These are phyloP conservation scores for Bipolaris cookei DNA, from an alignment of 2,329 filamentous ascomycete genomes.

Conservation along the genomic window DNA sequence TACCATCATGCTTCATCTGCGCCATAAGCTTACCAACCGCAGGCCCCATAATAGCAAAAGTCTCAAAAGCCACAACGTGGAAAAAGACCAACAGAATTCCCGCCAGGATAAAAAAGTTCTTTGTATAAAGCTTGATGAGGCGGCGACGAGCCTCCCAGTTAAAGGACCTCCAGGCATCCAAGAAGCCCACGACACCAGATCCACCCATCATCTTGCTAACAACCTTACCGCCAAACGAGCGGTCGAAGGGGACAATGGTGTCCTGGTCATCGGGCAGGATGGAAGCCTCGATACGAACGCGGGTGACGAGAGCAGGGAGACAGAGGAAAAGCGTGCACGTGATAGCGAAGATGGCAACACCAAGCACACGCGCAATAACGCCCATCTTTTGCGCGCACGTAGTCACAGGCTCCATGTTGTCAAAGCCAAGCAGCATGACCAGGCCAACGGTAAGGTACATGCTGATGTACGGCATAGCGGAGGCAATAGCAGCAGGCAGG, in stretches of 20 bases:
- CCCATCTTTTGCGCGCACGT: slow-evolving; percentile 42
- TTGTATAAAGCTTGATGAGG: slow-evolving; percentile 75
- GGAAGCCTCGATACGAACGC: slow-evolving; percentile 85
- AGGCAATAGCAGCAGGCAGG: slow-evolving; percentile 69
- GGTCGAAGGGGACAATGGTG: slow-evolving; percentile 88
- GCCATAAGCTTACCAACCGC: slow-evolving; percentile 31
- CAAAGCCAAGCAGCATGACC: slow-evolving; percentile 45
- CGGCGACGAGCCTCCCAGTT: slow-evolving; percentile 73
- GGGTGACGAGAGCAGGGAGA: slow-evolving; percentile 78
- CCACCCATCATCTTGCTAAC: slow-evolving; percentile 77
- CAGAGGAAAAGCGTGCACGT: slow-evolving; percentile 70
- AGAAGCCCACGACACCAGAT: slow-evolving; percentile 71
- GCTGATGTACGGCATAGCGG: slow-evolving; percentile 63
- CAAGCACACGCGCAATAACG: slow-evolving; percentile 52
- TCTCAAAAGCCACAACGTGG: slow-evolving; percentile 60
- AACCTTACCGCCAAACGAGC: slow-evolving; percentile 78
- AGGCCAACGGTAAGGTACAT: slow-evolving; percentile 58
- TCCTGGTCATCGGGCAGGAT: slow-evolving; percentile 82
- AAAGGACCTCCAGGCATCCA: slow-evolving; percentile 82
- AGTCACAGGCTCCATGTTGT: slow-evolving; percentile 38
- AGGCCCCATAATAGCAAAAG: slow-evolving; percentile 56
- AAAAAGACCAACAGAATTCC: slow-evolving; percentile 57
- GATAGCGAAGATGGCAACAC: slow-evolving; percentile 47
- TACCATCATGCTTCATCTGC: slow-evolving; percentile 26
- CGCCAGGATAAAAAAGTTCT: slow-evolving; percentile 66